These are phyloP conservation scores for Albophoma yamanashiensis DNA, from an alignment of 2,329 filamentous ascomycete genomes.

Conservation along the genomic window DNA sequence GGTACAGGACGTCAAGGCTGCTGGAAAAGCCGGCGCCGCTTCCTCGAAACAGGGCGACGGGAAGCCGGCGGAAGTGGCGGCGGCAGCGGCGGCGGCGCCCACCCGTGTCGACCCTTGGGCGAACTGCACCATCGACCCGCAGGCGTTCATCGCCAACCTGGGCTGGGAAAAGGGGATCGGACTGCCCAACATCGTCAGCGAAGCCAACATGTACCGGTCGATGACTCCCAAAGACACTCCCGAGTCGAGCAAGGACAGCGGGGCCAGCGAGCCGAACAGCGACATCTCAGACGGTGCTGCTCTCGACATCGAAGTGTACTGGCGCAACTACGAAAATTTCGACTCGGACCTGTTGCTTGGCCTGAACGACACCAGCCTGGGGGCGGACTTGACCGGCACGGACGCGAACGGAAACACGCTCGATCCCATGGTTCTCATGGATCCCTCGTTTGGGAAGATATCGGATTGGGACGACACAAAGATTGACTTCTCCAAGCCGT, in stretches of 20 bases:
- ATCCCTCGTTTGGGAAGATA: slow-evolving; percentile 10
- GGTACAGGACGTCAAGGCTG: slow-evolving; percentile 20
- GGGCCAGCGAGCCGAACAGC: slow-evolving; percentile 49
- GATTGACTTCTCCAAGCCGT: slow-evolving; percentile 40
- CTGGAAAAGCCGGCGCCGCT: slow-evolving; percentile 14
- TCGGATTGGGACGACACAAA: slow-evolving; percentile 40
- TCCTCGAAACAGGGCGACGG: slow-evolving; percentile 18
- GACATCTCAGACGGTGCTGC: slow-evolving; percentile 46
- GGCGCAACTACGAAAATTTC: slow-evolving; percentile 38
- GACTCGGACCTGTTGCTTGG: slow-evolving; percentile 33
- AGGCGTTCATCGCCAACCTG: slow-evolving; percentile 23
- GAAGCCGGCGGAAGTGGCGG: slow-evolving; percentile 13
- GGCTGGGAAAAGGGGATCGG: slow-evolving; percentile 19
- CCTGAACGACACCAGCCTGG: slow-evolving; percentile 23
- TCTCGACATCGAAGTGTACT: slow-evolving; percentile 42
- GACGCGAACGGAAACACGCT: slow-evolving; percentile 6
- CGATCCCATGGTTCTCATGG: slow-evolving; percentile 18
- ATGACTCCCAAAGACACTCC: slow-evolving; percentile 54
- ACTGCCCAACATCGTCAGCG: slow-evolving; percentile 35
- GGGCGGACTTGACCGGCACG: slow-evolving; percentile 14
- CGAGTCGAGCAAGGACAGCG: slow-evolving; percentile 51
- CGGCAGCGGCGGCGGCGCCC: slow-evolving; percentile 4
- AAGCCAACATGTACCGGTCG: slow-evolving; percentile 42
- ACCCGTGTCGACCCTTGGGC: slow-evolving; percentile 22
- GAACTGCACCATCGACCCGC: slow-evolving; percentile 39